These are phyloP conservation scores for Dryas alaskensis DNA, from an alignment of 306 rosid species.

Conservation along the genomic window DNA sequence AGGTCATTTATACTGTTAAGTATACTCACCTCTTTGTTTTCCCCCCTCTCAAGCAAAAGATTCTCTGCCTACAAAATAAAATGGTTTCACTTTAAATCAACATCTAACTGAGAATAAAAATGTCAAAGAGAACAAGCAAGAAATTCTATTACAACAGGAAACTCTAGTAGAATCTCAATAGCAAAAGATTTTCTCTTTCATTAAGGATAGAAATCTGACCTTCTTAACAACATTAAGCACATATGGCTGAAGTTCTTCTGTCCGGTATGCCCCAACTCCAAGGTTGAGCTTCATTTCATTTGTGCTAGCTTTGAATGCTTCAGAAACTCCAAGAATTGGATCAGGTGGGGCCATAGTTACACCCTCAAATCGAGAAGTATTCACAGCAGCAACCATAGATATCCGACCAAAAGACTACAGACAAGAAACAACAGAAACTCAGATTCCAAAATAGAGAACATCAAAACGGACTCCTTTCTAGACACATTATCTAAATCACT, in stretches of 20 bases:
- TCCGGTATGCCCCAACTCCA: constrained; percentile 96
- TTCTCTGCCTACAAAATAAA: constrained; percentile 64
- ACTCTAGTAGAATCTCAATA: neutral
- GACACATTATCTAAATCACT: neutral
- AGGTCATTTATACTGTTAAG: constrained; percentile 19
- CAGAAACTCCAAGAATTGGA: constrained; percentile 99
- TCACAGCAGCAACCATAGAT: constrained; percentile 65
- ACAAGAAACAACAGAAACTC: constrained; percentile 12
- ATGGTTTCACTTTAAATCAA: constrained; percentile 9
- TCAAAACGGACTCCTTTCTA: neutral
- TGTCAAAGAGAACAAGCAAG: neutral
- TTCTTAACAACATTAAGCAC: constrained; percentile 91
- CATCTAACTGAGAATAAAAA: constrained; percentile 8
- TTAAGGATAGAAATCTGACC: constrained; percentile 36
- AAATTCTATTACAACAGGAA: neutral
- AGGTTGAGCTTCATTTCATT: constrained; percentile 77
- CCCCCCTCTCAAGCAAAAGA: constrained; percentile 85
- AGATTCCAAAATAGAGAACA: neutral
- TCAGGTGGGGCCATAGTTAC: constrained; percentile 95
- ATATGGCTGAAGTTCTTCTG: constrained; percentile 84
- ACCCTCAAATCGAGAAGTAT: constrained; percentile 84
- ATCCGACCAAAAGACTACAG: constrained; percentile 65
- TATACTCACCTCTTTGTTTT: constrained; percentile 81
- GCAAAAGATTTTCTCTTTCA: neutral
- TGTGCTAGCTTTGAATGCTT: constrained; percentile 80